Evolutionary conservation across 23 red algal species (phyloP), one percentile per base, ranked within the genome.

Genomic region (Chondrus crispus): DNA sequence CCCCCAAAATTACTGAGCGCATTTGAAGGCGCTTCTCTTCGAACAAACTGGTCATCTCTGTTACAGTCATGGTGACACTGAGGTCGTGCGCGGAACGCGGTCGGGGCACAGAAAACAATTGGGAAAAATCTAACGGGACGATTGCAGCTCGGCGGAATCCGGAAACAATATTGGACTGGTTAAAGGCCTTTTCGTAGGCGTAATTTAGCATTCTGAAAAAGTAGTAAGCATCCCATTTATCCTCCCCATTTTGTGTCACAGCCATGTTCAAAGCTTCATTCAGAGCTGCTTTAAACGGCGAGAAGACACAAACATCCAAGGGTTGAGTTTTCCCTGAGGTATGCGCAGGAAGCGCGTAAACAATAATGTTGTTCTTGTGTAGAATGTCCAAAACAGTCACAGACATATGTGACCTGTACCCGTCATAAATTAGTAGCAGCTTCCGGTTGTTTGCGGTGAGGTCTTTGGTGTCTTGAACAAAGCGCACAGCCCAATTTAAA

Each of bases 361-460:
- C 68, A 35, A 74, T 74, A 4, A 74, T 74, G 6, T 42, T 42
- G 20, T 74, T 7, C 5, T 7, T 5, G 5, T 42, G 8, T 32
- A 74, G 20, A 9, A 11, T 74, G 10, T 74, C 68, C 5, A 74
- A 5, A 35, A 74, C 68, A 4, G 8, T 4, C 3, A 74, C 8
- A 3, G 68, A 37, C n/a, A 81, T 4, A 57, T 81, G 66, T 13
- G 66, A 72, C 16, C 29, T 13, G 66, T 72, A 72, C 30, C 16
- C 66, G 29, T 72, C 66, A 45, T 81, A 81, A 38, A 81, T 7
- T 4, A 81, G 76, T 19, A 81, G 50, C 48, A 81, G 4, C 24
- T 52, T 81, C 19, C 50, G 19, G 3, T 47, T 47, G 4, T 57
- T 81, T n/a, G 4, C 45, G 24, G 4, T 11, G 4, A 51, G 44